These are phyloP conservation scores for Psilocybe sp. DNA, from an alignment of 768 basidiomycete species.

Conservation along the genomic window DNA sequence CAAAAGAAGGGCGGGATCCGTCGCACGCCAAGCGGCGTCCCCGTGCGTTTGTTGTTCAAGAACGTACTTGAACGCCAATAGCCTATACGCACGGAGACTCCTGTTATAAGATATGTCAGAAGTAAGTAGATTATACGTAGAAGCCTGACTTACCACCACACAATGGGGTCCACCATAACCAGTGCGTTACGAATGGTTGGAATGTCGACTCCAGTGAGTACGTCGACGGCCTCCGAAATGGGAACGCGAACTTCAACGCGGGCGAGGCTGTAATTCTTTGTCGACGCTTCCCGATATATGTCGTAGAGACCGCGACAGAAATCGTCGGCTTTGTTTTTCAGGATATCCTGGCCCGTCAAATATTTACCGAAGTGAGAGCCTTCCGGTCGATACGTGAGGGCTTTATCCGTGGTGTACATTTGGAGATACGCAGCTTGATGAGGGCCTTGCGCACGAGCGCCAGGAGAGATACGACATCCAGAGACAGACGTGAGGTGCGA, in stretches of 20 bases:
- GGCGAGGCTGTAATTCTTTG: slow-evolving; percentile 15
- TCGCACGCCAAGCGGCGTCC: not conserved
- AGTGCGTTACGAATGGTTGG: slow-evolving; percentile 2
- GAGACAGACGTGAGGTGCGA: slow-evolving; percentile 22
- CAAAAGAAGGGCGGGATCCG: slow-evolving; percentile 15
- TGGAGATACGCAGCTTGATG: slow-evolving; percentile 19
- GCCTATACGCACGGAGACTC: slow-evolving; percentile 18
- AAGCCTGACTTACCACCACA: slow-evolving; percentile 8
- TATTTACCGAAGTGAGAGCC: slow-evolving; percentile 5
- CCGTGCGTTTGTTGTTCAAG: slow-evolving; percentile 15
- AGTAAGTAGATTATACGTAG: not conserved
- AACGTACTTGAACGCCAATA: slow-evolving; percentile 13
- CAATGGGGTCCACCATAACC: slow-evolving; percentile 5
- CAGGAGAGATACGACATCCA: slow-evolving; percentile 23
- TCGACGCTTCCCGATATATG: slow-evolving; percentile 17
- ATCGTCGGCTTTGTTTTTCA: not conserved
- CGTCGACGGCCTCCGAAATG: not conserved
- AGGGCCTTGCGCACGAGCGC: slow-evolving; percentile 7
- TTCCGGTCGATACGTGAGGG: slow-evolving; percentile 18
- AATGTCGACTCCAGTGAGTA: slow-evolving; percentile 5
- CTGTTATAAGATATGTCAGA: slow-evolving; percentile 10
- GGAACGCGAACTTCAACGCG: slow-evolving; percentile 28
- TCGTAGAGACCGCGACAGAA: slow-evolving; percentile 15
- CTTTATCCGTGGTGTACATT: slow-evolving; percentile 27
- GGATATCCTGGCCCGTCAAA: not conserved